These are phyloP conservation scores for Phytophthora sp. DNA, from an alignment of 352 stramenopile genomes.

Conservation along the genomic window DNA sequence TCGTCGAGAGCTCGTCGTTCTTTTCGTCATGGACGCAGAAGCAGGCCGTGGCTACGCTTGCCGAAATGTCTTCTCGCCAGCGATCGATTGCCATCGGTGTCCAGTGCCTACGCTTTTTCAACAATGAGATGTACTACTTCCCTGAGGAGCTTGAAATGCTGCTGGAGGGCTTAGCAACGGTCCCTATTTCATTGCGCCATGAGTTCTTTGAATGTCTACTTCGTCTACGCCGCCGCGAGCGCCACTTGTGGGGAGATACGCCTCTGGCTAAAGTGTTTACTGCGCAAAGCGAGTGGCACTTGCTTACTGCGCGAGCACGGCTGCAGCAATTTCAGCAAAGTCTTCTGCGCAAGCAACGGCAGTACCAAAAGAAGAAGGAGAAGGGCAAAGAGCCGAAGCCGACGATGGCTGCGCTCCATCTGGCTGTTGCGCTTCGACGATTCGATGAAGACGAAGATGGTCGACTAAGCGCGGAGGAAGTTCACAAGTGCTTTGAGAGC, in stretches of 20 bases:
- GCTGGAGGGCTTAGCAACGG: conserved; percentile 64
- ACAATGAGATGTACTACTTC: conserved; percentile 98
- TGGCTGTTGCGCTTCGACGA: conserved; percentile 63
- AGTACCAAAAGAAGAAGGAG: conserved; percentile 49
- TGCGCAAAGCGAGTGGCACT: conserved; percentile 96
- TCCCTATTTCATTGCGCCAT: conserved; percentile 75
- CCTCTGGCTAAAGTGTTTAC: conserved; percentile 98
- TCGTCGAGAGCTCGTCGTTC: conserved; percentile 84
- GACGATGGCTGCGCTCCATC: conserved; percentile 39
- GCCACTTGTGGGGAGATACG: conserved; percentile 94
- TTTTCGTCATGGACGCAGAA: conserved; percentile 53
- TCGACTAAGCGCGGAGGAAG: conserved; percentile 66
- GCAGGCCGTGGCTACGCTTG: background rate
- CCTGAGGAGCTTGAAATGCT: conserved; percentile 93
- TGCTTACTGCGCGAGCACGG: conserved; percentile 77
- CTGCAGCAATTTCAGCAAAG: conserved; percentile 89
- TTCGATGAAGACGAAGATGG: conserved; percentile 81
- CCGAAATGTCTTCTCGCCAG: conserved; percentile 28
- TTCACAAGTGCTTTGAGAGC: conserved; percentile 86
- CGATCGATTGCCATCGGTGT: conserved; percentile 54
- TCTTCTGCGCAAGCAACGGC: conserved; percentile 65
- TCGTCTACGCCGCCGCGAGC: conserved; percentile 94
- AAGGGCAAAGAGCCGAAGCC: conserved; percentile 38
- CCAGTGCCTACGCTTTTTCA: conserved; percentile 97
- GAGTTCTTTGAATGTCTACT: conserved; percentile 87